These are phyloP conservation scores for Trifolium subterraneum DNA, from an alignment of 306 rosid species.

Conservation along the genomic window DNA sequence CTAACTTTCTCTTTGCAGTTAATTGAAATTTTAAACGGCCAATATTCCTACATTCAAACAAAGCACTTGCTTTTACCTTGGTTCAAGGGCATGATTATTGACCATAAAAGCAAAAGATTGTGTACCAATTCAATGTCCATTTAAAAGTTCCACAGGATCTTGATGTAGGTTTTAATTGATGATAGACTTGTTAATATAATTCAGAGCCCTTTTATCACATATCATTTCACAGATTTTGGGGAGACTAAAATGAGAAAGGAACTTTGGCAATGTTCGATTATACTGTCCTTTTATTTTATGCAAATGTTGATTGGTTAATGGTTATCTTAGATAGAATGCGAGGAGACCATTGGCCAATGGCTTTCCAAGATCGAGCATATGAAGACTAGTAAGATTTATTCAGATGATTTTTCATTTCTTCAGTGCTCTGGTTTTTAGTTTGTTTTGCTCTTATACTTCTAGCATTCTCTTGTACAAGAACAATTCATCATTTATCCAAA, in stretches of 20 bases:
- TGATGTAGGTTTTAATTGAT: constrained; percentile 25
- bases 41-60: constrained; percentile 31
- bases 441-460: constrained; percentile 24
- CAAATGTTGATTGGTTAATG: constrained; percentile 1
- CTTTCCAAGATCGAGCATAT: constrained; percentile 5
- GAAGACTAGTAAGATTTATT: constrained; percentile 13
- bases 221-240: constrained; percentile 14
- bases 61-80: constrained; percentile 32
- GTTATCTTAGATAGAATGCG: constrained; percentile 13
- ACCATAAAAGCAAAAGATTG: constrained; percentile 16
- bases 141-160: constrained; percentile 27
- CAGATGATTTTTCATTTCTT: constrained; percentile 32
- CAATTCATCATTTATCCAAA: constrained; percentile 21
- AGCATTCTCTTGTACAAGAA: constrained; percentile 29
- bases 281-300: constrained; percentile 13
- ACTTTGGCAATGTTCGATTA: constrained; percentile 23
- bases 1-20: constrained; percentile 14
- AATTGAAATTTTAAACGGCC: constrained; percentile 19
- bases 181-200: constrained; percentile 15
- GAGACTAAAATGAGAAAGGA: constrained; percentile 24
- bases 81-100: constrained; percentile 23
- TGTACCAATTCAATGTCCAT: constrained; percentile 8
- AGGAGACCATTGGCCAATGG: constrained; percentile 4
- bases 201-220: constrained; percentile 26
- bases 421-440: constrained; percentile 18